Evolutionary conservation across 1,139 yeast species (phyloP), one percentile per base, ranked within the genome.

Genomic region (Candida freyschussii): DNA sequence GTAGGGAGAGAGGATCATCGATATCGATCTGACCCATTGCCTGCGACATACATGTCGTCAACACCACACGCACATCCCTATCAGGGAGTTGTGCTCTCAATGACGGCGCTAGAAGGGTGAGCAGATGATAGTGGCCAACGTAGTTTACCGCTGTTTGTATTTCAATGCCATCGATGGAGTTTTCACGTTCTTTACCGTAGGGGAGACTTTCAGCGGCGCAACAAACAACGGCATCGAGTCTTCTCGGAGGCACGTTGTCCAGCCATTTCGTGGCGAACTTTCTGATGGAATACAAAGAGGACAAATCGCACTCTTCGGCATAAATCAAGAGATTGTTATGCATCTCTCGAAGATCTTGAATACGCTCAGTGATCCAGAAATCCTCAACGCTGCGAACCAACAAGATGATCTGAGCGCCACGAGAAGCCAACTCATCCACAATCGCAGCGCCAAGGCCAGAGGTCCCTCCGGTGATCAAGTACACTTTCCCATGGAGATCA

Each of bases 261-360:
- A 91, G 67, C 97, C 97, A 91, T 43, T 70, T 78, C 2, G 98
- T 89, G 19, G 96, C 96, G 63, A 91, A 91, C 55, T 78, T 77
- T 46, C 98, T 69, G n/a, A 91, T 69, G 6, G 89, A 77, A 53
- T 79, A 66, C 40, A 91, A 63, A 35, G 85, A 78, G 17, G 75
- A 67, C 40, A 91, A 65, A 56, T 93, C 94, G 57, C 95, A 86
- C 45, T 78, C 74, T 52, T 91, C 98, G 10, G 93, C 93, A 55
- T 85, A 89, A 24, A 91, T 75, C 67, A 89, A 57, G 36, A 72
- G 70, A 59, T 89, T 91, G 30, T 68, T 67, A 18, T 91, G 78
- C 18, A 57, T 60, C 13, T 75, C 80, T 39, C 98, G 67, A 39
- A 91, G 59, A 50, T 84, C 94, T 26, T 82, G 78, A 27, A 89